Conservation (phyloP, 768 basidiomycete species). For the Rhodotorula sphaerocarpa region DNA sequence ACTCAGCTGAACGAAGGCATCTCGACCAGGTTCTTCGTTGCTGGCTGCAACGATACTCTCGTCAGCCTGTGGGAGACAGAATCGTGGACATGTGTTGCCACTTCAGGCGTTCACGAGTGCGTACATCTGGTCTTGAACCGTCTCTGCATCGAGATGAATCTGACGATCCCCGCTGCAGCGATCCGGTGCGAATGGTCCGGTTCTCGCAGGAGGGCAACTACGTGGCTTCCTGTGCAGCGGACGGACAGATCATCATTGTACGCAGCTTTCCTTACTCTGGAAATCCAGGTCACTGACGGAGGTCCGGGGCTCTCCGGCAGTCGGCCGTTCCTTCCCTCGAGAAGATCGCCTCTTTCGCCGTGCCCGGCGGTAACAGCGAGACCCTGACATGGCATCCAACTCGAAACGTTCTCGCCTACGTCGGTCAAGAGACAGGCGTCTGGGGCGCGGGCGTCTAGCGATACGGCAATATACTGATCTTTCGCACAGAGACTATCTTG, state of each 20-base stretch:
- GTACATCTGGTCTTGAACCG: neutral
- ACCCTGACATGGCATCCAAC: conserved; percentile 33
- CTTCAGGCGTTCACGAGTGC: conserved; percentile 33
- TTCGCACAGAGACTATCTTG: too few species aligned
- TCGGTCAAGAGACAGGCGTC: conserved; percentile 14
- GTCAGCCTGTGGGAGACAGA: conserved; percentile 36
- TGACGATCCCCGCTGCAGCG: neutral
- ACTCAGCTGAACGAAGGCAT: too few species aligned
- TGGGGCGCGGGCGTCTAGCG: conserved; percentile 23
- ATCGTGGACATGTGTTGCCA: conserved; percentile 32
- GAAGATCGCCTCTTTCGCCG: neutral
- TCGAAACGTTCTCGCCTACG: conserved; percentile 26
- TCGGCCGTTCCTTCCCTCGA: neutral
- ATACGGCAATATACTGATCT: too few species aligned
- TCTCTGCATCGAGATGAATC: too few species aligned
- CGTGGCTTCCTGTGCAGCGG: conserved; percentile 14
- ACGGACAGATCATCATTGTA: conserved; percentile 16
- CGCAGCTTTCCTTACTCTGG: neutral
- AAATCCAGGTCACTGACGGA: too few species aligned
- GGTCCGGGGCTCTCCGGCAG: too few species aligned
- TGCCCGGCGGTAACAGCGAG: neutral
- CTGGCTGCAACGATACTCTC: conserved; percentile 35
- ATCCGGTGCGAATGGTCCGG: conserved; percentile 15
- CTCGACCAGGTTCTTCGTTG: conserved; percentile 36
- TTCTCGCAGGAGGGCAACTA: conserved; percentile 31